Base-by-base conservation (phyloP, 2,329 filamentous ascomycete species). In the Trichoderma arundinaceum region DNA sequence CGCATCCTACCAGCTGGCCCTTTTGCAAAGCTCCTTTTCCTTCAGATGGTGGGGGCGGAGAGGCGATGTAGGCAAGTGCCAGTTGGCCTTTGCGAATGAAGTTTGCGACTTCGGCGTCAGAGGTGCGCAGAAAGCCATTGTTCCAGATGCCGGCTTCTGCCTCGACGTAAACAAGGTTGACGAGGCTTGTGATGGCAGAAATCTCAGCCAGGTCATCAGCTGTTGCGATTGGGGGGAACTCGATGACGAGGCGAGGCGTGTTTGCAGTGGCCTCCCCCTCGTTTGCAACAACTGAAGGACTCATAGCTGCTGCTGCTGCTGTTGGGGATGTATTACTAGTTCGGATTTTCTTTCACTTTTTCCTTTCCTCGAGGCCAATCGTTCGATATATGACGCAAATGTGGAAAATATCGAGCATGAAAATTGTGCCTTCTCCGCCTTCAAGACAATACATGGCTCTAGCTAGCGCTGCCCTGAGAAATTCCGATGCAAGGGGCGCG, bases 81-180 rank as follows among this genome's bases (percentile, higher is more conserved):
- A 76, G 68, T 7, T 72, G 66, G 7, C 71, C 65, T 3, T 69
- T 33, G 6, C 51, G 68, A 17, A 75, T 65, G 7, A 74, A 65
- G 1, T 59, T 52, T 12, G 68, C 56, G 8, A 76, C 68, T 41
- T 74, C 72, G 1, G 49, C 4, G 0, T 65, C 8, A 0, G 61
- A 66, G 0, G 75, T 76, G 12, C 75, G 70, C 44, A 72, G 64
- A 64, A 74, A 76, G 1, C 70, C 72, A 3, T 69, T 58, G 1
- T 64, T 44, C 28, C 76, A 77, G 2, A 77, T 70, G 32, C 70
- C 73, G 0, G 35, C 17, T 32, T 76, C 75, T 2, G 71, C 71
- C 7, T 71, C 70, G 7, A 39, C 57, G 43, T 73, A 77, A 5
- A 69, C 73, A 0, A 63, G 52, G 46, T 77, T 76, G 46, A 76